A percentile compares a stretch with the other conserved stretches of the same genome.
These are phyloP conservation scores for Penicillium sp. DNA, from an alignment of 2,329 filamentous ascomycete species.

Conservation along the genomic window DNA sequence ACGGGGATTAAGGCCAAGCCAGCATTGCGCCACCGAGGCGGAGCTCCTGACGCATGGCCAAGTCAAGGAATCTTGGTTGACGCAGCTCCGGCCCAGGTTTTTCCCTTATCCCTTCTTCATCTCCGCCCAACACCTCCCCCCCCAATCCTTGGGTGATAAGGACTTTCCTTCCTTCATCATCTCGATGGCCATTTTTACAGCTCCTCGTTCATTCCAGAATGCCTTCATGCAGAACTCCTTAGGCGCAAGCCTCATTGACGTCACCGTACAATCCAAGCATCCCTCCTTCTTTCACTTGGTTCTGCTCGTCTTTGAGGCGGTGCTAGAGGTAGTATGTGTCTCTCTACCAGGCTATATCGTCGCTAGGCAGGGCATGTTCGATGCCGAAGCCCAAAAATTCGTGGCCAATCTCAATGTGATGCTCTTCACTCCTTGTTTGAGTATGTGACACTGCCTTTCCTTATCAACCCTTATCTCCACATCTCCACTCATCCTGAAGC, in stretches of 20 bases:
- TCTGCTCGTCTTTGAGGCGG: constrained; percentile 88
- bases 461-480: constrained; percentile 5
- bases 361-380: constrained; percentile 86
- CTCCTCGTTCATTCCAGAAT: constrained; percentile 51
- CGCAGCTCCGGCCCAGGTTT: constrained; percentile 1
- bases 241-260: background rate
- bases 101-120: background rate
- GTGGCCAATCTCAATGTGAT: constrained; percentile 94
- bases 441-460: constrained; percentile 52
- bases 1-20: background rate
- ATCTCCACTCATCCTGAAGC: background rate
- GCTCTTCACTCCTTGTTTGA: constrained; percentile 94
- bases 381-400: constrained; percentile 94
- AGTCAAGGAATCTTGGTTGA: constrained; percentile 1
- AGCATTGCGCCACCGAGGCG: background rate
- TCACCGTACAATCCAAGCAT: constrained; percentile 39
- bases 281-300: constrained; percentile 61
- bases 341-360: constrained; percentile 92
- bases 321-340: constrained; percentile 93
- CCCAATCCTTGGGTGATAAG: background rate
- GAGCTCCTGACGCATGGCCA: background rate
- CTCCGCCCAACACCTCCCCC: background rate
- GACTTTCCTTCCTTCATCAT: constrained; percentile 10
- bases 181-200: constrained; percentile 47
- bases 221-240: constrained; percentile 23